These are phyloP conservation scores for Kazachstania kunashirensis DNA, from an alignment of 805 yeast genomes.

Conservation along the genomic window DNA sequence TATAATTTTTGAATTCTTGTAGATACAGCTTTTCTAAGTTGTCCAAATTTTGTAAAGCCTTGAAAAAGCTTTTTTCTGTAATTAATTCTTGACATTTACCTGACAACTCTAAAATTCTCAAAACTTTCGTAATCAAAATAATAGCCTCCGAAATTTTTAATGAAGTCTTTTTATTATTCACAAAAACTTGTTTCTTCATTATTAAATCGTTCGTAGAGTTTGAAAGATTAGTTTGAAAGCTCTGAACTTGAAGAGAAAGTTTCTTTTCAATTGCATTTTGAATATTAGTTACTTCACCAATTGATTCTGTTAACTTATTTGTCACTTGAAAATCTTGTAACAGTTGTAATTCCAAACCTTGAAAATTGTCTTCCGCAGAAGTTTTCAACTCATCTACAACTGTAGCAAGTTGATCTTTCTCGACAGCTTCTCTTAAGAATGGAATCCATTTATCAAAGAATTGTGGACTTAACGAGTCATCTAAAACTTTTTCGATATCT, in stretches of 20 bases:
- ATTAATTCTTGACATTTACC: conserved; percentile 79
- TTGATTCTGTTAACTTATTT: conserved; percentile 36
- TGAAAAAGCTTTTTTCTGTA: conserved; percentile 64
- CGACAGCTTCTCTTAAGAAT: conserved; percentile 22
- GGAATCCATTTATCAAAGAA: conserved; percentile 29
- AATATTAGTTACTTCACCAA: conserved; percentile 53
- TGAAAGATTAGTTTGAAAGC: conserved; percentile 48
- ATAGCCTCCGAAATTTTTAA: conserved; percentile 64
- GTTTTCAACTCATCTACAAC: conserved; percentile 23
- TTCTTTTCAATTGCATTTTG: conserved; percentile 48
- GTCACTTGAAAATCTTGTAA: conserved; percentile 28
- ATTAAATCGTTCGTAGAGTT: conserved; percentile 59
- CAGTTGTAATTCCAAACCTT: conserved; percentile 25
- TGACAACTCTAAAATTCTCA: conserved; percentile 76
- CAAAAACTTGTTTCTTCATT: conserved; percentile 47
- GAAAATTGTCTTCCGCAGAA: conserved; percentile 29
- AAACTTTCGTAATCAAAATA: conserved; percentile 56
- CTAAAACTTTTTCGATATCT: conserved; percentile 4
- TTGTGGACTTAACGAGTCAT: conserved; percentile 21
- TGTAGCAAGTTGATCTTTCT: conserved; percentile 16
- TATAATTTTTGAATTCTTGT: conserved; percentile 61
- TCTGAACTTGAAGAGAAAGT: conserved; percentile 39
- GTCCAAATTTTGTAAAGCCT: conserved; percentile 75
- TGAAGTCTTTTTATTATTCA: conserved; percentile 54
- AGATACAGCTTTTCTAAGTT: conserved; percentile 60